phyloP scores from a whole-genome alignment of 2,329 filamentous ascomycete species.

The Colletotrichum salicis region DNA sequence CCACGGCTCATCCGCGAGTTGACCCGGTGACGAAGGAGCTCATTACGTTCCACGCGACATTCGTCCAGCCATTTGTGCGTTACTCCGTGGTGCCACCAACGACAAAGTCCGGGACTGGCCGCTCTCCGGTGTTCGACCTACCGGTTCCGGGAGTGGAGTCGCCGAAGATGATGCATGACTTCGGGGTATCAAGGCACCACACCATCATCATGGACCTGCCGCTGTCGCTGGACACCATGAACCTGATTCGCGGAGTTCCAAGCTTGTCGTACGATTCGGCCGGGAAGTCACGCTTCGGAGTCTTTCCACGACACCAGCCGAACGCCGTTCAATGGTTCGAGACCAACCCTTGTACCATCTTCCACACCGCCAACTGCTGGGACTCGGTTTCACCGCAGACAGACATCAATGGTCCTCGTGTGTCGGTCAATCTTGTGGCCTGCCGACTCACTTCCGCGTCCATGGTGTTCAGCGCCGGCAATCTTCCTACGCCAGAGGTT shows the following conservation, averaged over 20 bases:
- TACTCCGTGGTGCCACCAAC: conserved; percentile 62
- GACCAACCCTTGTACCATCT: conserved; percentile 74
- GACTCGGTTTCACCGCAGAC: conserved; percentile 52
- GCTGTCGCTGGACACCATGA: conserved; percentile 71
- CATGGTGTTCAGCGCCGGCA: conserved; percentile 72
- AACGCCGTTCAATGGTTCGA: conserved; percentile 72
- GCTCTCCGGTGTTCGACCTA: conserved; percentile 56
- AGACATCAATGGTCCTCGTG: conserved; percentile 34
- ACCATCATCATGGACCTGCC: conserved; percentile 78
- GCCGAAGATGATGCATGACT: conserved; percentile 82
- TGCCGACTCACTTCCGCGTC: conserved; percentile 75
- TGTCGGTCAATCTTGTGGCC: conserved; percentile 69
- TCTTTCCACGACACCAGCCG: conserved; percentile 72
- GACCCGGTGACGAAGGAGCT: conserved; percentile 73
- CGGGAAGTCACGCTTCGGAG: conserved; percentile 70
- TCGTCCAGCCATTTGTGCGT: conserved; percentile 72
- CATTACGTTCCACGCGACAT: conserved; percentile 74
- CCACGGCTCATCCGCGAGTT: conserved; percentile 75
- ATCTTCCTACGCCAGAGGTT: conserved; percentile 63
- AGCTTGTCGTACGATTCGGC: conserved; percentile 69
- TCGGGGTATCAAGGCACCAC: conserved; percentile 71
- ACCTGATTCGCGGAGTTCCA: conserved; percentile 65
- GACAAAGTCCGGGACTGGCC: not conserved
- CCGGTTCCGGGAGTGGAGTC: conserved; percentile 70
- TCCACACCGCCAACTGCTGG: conserved; percentile 79